Conservation (phyloP, 805 yeast genomes). For the Kuraishia capsulata region DNA sequence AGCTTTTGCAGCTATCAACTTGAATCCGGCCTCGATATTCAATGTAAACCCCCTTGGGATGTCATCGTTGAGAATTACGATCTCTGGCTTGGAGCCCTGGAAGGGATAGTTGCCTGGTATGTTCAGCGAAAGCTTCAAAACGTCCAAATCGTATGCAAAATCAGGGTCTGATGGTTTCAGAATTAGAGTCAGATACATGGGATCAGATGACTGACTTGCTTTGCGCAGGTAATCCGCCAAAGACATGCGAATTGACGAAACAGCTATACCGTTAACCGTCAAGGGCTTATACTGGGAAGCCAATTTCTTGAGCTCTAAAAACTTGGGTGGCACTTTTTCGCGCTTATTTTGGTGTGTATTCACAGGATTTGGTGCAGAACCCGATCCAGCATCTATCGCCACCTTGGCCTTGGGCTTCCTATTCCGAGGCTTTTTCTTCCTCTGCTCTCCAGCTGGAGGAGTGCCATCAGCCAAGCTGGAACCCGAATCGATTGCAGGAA, state of each 20-base stretch:
- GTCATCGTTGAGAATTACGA: conserved; percentile 53
- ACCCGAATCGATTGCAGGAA: too few species aligned
- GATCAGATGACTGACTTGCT: conserved; percentile 3
- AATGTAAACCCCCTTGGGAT: conserved; percentile 62
- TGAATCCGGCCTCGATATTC: conserved; percentile 61
- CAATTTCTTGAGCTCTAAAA: conserved; percentile 14
- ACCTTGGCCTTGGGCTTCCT: not conserved
- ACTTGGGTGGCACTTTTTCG: conserved; percentile 4
- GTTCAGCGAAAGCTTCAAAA: conserved; percentile 40
- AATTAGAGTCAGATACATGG: conserved; percentile 32
- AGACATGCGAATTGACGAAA: conserved; percentile 9
- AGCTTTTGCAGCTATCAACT: conserved; percentile 31
- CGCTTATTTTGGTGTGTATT: too few species aligned
- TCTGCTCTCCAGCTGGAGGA: not conserved
- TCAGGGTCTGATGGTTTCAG: conserved; percentile 61
- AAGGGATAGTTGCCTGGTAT: conserved; percentile 51
- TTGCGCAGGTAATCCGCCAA: conserved; percentile 1
- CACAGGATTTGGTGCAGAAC: too few species aligned
- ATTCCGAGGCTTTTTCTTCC: not conserved
- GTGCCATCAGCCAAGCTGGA: too few species aligned
- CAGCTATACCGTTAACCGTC: conserved; percentile 21
- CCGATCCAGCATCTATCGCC: too few species aligned
- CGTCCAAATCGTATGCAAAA: conserved; percentile 55
- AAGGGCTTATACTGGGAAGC: conserved; percentile 12
- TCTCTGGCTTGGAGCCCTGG: conserved; percentile 29